Conservation (phyloP, 306 rosid genomes). For the Phaseolus lunatus region DNA sequence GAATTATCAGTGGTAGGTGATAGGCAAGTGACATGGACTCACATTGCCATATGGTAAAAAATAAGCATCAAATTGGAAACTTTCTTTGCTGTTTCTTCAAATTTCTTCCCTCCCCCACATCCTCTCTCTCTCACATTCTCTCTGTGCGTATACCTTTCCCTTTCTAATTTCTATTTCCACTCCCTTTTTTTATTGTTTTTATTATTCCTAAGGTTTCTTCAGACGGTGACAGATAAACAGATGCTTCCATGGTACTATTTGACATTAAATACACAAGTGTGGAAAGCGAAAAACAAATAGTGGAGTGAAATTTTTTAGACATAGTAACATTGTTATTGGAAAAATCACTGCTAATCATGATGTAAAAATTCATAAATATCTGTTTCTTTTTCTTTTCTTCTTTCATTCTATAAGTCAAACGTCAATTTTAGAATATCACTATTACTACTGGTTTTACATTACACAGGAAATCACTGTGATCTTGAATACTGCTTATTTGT, state of each 20-base stretch:
- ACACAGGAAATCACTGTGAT: constrained; percentile 45
- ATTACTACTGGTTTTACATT: constrained; percentile 4
- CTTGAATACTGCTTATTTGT: constrained; percentile 43
- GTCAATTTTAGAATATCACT: constrained; percentile 1
- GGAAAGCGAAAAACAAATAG: neutral
- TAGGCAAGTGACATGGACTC: constrained; percentile 52
- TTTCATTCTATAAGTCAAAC: constrained; percentile 45
- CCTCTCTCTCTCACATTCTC: neutral
- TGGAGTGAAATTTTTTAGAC: neutral
- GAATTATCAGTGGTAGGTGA: constrained; percentile 85
- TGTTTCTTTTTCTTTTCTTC: neutral
- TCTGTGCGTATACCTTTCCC: constrained; percentile 3
- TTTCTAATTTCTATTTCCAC: neutral
- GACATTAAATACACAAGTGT: neutral
- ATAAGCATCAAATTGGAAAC: constrained; percentile 64
- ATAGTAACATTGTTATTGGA: too few relatives aligned
- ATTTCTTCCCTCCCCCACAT: constrained; percentile 50
- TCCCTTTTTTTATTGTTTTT: constrained; percentile 11
- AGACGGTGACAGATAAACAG: constrained; percentile 53
- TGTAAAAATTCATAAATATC: too few relatives aligned
- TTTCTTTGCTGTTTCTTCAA: constrained; percentile 81
- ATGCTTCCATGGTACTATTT: constrained; percentile 33
- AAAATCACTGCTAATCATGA: too few relatives aligned
- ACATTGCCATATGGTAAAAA: constrained; percentile 61
- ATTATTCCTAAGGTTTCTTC: constrained; percentile 36